Evolutionary conservation across 257 asterid genomes (phyloP), one percentile per base, ranked within the genome.

Genomic region (Leonotis leonurus): DNA sequence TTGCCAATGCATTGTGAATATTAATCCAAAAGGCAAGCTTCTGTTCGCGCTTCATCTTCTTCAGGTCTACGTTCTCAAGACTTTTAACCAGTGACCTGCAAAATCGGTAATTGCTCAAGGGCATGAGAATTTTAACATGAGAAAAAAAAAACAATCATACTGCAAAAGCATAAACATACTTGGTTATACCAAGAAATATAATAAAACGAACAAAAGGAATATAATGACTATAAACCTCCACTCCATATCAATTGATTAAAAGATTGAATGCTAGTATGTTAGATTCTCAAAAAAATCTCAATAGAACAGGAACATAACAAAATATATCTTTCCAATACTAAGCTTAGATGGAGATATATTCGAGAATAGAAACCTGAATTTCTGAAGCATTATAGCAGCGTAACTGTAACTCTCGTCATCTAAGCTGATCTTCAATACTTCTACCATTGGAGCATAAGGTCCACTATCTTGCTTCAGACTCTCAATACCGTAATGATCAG

Each of bases 21-120:
- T 87, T 85, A 56, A 87, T 74, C 96, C 94, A 87, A 67, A 87
- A 90, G 9, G 83, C 83, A 60, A 90, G 95, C 90, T 87, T 90
- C 77, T 87, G 93, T 69, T 90, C 96, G 17, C 95, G 93, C 69
- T 67, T 80, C 96, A 91, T 85, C 82, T 81, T 88, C 75, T 60
- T 72, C 20, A 85, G 96, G 60, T 91, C 92, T 60, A 91, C 83
- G 59, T 65, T 80, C 80, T 91, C 96, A 35, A 91, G 95, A 49
- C 84, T 75, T 84, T 86, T 83, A 55, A 88, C 92, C 9, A 91
- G 77, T 32, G 84, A 82, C 76, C 98, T 90, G 81, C 70, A 77
- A n/a, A 43, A 60, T 20, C 55, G 25, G 49, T 43, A 45, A 35
- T 36, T 27, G 49, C 18, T 60, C 27, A 53, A 54, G 50, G 5